phyloP scores from a whole-genome alignment of 2,329 filamentous ascomycete species.

The Botrytis fragariae region DNA sequence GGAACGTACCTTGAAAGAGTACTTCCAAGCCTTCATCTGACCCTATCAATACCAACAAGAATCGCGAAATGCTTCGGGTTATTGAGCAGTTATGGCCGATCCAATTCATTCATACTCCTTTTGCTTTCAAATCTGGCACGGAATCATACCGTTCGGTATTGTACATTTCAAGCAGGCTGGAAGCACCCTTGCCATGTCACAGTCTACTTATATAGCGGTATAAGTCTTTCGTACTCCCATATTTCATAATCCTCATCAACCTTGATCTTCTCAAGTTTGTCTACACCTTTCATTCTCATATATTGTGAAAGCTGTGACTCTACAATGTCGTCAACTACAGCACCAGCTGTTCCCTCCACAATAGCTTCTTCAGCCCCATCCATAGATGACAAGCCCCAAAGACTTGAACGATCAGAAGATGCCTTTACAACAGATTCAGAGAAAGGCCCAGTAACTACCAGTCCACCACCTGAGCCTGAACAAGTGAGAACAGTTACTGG shows the following conservation, averaged over 20 bases:
- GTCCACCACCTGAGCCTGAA: slow-evolving; percentile 3
- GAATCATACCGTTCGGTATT: slow-evolving; percentile 2
- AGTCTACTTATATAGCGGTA: slow-evolving; percentile 10
- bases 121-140: slow-evolving; percentile 14
- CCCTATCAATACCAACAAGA: slow-evolving; percentile 8
- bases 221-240: neutral
- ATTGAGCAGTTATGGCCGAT: slow-evolving; percentile 2
- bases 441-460: neutral
- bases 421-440: slow-evolving; percentile 15
- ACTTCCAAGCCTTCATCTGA: neutral
- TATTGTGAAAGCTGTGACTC: neutral
- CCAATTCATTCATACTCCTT: neutral
- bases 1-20: neutral
- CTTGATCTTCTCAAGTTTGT: neutral
- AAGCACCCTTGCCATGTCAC: neutral
- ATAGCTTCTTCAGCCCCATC: neutral
- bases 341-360: neutral
- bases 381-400: slow-evolving; percentile 5
- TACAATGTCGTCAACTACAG: slow-evolving; percentile 1
- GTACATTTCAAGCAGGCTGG: slow-evolving; percentile 1
- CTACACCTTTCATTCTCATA: neutral
- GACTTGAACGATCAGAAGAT: neutral
- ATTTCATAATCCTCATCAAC: neutral
- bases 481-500: slow-evolving; percentile 23
- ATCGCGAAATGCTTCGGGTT: neutral